Base-by-base conservation (phyloP, 2,329 filamentous ascomycete genomes). In the Claviceps pazoutovae region DNA sequence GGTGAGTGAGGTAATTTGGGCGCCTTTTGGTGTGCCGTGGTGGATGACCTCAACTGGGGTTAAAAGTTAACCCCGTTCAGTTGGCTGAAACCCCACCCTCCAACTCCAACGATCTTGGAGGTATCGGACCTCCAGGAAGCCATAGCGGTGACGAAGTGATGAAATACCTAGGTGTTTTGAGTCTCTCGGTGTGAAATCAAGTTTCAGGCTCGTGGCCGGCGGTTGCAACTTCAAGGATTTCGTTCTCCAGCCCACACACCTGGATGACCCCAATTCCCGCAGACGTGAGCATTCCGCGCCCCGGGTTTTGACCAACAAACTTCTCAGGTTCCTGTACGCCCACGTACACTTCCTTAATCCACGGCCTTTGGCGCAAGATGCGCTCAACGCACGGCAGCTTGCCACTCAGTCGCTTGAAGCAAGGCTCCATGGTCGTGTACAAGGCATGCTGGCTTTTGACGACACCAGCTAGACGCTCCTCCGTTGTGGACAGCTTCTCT, bases 381-480 rank as follows among this genome's bases (percentile, higher is more conserved):
- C 91, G 75, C 59, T 95, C 80, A 7, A 88, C 85, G 61, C 93
- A 94, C 0, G 86, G 76, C 51, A 79, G 60, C 61, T 90, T 89
- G 4, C 86, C 86, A 60, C 83, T 88, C 49, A 88, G 70, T 41
- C 88, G 74, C 60, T 82, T 73, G 50, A 79, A 84, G 64, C 88
- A 94, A 1, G 88, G 88, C 66, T 93, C 93, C 74, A 98, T 88
- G 0, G 90, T 96, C 0, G 94, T 96, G 67, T 96, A 97, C 13
- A 98, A 75, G 9, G 62, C 68, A 53, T 71, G 67, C 14, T 63
- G 61, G 37, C 56, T 57, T 4, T 57, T 57, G 37, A 69, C 63
- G 17, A 58, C 54, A n/a, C 57, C 53, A 1, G 78, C 68, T 4
- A 88, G 73, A 0, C 68, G 63, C 50, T 79, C 76, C 57, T 85